Evolutionary conservation across 2,329 filamentous ascomycete genomes (phyloP).

Genomic region (Aspergillus oerlinghausenensis): DNA sequence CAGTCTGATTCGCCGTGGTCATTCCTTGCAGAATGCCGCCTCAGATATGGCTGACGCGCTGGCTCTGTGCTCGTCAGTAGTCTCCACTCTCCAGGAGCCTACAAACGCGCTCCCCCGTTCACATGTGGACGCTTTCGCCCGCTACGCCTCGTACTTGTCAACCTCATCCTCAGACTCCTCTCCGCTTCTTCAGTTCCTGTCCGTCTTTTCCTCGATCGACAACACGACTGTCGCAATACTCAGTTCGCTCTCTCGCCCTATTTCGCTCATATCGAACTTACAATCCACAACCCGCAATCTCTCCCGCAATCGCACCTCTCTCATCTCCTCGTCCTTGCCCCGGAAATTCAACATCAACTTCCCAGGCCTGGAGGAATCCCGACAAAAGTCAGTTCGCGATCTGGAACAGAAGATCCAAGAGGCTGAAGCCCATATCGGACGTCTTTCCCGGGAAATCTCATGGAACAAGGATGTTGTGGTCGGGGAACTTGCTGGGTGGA

Average conservation of each 20-base stretch:
- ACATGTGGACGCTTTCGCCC: conserved; percentile 67
- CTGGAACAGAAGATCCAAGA: conserved; percentile 73
- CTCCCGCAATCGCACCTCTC: conserved; percentile 70
- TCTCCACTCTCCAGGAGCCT: conserved; percentile 48
- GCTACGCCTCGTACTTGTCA: conserved; percentile 63
- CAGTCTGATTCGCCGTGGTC: conserved; percentile 74
- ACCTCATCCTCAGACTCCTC: conserved; percentile 62
- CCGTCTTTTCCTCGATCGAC: conserved; percentile 72
- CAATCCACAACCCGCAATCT: conserved; percentile 68
- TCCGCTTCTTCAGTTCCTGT: conserved; percentile 69
- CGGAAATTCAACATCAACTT: conserved; percentile 45
- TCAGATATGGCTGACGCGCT: conserved; percentile 45
- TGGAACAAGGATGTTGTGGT: conserved; percentile 95
- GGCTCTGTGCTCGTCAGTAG: conserved; percentile 38
- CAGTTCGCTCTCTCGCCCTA: conserved; percentile 70
- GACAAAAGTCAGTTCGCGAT: conserved; percentile 76
- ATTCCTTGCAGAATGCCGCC: conserved; percentile 63
- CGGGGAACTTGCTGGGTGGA: conserved; percentile 86
- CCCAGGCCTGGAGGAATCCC: conserved; percentile 70
- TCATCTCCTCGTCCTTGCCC: conserved; percentile 56
- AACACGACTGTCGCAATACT: conserved; percentile 79
- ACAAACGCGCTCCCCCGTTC: conserved; percentile 61
- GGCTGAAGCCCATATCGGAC: conserved; percentile 64
- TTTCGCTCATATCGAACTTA: conserved; percentile 72
- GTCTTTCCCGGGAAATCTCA: conserved; percentile 73